These are phyloP conservation scores for Wallemia ichthyophaga DNA, from an alignment of 1,284 basidiomycete species.

Conservation along the genomic window DNA sequence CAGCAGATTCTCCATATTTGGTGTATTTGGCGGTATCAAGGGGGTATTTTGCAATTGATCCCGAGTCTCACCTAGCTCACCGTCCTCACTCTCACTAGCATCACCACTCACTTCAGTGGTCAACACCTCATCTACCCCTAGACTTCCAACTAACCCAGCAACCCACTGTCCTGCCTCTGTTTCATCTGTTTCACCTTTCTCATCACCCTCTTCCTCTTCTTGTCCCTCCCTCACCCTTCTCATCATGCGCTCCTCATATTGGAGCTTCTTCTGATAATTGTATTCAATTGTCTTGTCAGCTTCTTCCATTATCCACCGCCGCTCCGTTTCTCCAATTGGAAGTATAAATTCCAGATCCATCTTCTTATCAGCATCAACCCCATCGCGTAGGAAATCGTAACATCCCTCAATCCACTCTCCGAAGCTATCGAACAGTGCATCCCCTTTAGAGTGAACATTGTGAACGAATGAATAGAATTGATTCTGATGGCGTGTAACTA, in stretches of 20 bases:
- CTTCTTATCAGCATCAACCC: constrained; percentile 20
- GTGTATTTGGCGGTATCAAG: too few species aligned
- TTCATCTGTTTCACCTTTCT: constrained; percentile 1
- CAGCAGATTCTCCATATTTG: neutral
- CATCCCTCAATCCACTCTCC: constrained; percentile 96
- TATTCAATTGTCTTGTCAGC: constrained; percentile 61
- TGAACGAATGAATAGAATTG: constrained; percentile 91
- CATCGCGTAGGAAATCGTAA: constrained; percentile 68
- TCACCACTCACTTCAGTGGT: neutral
- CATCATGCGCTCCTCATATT: constrained; percentile 61
- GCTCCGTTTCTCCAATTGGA: constrained; percentile 43
- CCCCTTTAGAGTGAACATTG: constrained; percentile 92
- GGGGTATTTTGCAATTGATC: too few species aligned
- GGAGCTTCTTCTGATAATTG: constrained; percentile 68
- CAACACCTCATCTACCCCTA: neutral
- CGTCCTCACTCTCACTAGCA: neutral
- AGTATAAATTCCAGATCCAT: constrained; percentile 61
- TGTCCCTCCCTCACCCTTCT: constrained; percentile 29
- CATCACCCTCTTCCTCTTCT: neutral
- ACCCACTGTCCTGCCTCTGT: neutral
- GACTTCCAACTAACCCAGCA: neutral
- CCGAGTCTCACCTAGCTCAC: neutral
- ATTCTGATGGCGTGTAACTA: constrained; percentile 79
- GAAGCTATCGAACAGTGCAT: constrained; percentile 68
- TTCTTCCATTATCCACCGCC: constrained; percentile 43